A percentile compares a stretch with the other conserved stretches of the same genome.
phyloP scores from a whole-genome alignment of 2,329 filamentous ascomycete species.

The Drechslera avenae region DNA sequence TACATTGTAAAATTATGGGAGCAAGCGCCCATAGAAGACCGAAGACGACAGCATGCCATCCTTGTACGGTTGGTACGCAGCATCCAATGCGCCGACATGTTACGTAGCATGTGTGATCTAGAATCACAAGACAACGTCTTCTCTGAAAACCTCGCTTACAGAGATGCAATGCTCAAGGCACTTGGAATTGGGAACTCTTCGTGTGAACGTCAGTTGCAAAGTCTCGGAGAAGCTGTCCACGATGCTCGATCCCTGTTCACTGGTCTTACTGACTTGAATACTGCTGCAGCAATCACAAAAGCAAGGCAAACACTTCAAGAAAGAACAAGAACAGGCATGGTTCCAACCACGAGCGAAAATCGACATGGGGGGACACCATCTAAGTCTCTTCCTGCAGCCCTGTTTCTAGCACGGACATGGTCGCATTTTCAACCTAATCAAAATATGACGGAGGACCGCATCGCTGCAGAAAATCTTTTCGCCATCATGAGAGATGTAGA shows the following conservation, averaged over 20 bases:
- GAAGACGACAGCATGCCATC: neutral
- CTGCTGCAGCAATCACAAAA: no score
- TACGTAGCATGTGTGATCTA: conserved; percentile 5
- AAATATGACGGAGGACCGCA: neutral
- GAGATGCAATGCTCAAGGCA: conserved; percentile 3
- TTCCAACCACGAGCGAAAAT: no score
- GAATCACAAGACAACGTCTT: neutral
- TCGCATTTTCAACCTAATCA: neutral
- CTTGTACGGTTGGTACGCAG: neutral
- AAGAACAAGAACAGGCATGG: no score
- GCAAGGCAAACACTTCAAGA: no score
- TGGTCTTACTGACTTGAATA: no score
- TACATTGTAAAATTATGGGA: neutral
- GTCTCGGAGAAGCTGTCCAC: neutral
- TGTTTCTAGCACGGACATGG: conserved; percentile 3
- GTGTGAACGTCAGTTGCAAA: neutral
- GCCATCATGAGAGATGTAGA: conserved; percentile 7
- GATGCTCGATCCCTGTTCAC: no score
- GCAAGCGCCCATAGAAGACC: neutral
- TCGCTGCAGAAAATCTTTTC: conserved; percentile 3
- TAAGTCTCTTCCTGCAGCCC: no score
- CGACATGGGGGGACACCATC: neutral
- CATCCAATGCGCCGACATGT: neutral
- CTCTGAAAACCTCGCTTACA: neutral
- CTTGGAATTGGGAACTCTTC: conserved; percentile 2